These are phyloP conservation scores for Fomitopsis palustris DNA, from an alignment of 1,284 basidiomycete genomes.

Conservation along the genomic window DNA sequence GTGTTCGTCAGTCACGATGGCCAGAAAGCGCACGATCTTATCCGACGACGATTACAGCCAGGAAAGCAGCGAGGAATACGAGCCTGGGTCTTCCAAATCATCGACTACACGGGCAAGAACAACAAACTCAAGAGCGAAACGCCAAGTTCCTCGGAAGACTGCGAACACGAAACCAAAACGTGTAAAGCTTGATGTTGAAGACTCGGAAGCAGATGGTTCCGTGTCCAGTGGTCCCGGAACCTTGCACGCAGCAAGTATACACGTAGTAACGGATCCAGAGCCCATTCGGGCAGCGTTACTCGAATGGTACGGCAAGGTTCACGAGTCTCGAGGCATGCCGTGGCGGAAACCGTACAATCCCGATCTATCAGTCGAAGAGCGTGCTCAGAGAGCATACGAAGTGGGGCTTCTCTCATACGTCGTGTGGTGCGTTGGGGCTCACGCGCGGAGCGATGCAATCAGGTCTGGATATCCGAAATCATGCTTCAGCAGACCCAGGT, in stretches of 20 bases:
- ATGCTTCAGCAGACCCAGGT: slow-evolving; percentile 98
- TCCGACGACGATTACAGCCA: slow-evolving; percentile 12
- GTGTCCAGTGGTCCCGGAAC: background rate
- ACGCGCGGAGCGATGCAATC: background rate
- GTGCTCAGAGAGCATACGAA: slow-evolving; percentile 77
- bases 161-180: slow-evolving; percentile 7
- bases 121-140: slow-evolving; percentile 6
- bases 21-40: slow-evolving; percentile 17
- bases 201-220: background rate
- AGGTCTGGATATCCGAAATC: slow-evolving; percentile 91
- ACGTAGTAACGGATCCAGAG: slow-evolving; percentile 33
- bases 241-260: slow-evolving; percentile 32
- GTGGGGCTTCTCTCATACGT: slow-evolving; percentile 31
- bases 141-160: background rate
- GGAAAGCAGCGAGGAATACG: slow-evolving; percentile 14
- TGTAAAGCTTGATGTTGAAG: slow-evolving; percentile 6
- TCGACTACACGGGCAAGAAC: background rate
- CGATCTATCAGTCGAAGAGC: slow-evolving; percentile 44
- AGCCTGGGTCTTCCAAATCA: slow-evolving; percentile 3
- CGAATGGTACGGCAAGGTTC: slow-evolving; percentile 67
- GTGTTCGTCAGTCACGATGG: slow-evolving; percentile 8
- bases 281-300: slow-evolving; percentile 47
- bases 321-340: slow-evolving; percentile 73
- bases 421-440: background rate
- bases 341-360: slow-evolving; percentile 75